These are phyloP conservation scores for Erodium moschatum DNA, from an alignment of 441 rosid species.

Conservation along the genomic window DNA sequence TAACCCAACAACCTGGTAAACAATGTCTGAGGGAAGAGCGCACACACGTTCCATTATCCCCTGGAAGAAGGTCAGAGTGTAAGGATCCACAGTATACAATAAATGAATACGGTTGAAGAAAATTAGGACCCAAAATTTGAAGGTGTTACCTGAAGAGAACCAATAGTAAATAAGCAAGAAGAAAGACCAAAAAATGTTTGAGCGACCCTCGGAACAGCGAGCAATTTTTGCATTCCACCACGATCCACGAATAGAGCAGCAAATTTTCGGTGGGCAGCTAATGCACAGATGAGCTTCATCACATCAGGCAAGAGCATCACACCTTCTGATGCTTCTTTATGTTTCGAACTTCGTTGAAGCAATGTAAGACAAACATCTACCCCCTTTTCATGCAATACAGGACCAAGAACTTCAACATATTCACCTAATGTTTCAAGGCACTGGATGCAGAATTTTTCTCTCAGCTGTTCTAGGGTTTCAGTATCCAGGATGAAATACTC, in stretches of 20 bases:
- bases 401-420: constrained; percentile 93
- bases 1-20: constrained; percentile 73
- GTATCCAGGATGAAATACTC: constrained; percentile 64
- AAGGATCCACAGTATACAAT: constrained; percentile 15
- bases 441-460: constrained; percentile 87
- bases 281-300: constrained; percentile 93
- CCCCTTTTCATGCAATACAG: constrained; percentile 94
- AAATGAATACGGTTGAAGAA: constrained; percentile 10
- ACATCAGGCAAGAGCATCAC: constrained; percentile 72
- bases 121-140: constrained; percentile 9
- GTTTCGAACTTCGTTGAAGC: constrained; percentile 54
- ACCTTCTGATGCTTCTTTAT: constrained; percentile 37
- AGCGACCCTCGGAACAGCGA: constrained; percentile 67
- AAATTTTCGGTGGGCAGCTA: constrained; percentile 95
- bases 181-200: constrained; percentile 81
- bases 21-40: constrained; percentile 78
- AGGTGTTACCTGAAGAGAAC: constrained; percentile 76
- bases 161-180: constrained; percentile 79
- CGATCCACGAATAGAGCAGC: constrained; percentile 98
- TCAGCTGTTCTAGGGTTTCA: constrained; percentile 64
- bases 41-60: constrained; percentile 98
- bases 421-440: constrained; percentile 89
- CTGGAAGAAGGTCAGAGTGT: constrained; percentile 32
- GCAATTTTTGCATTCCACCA: constrained; percentile 89
- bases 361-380: constrained; percentile 85